A percentile compares a stretch with the other conserved stretches of the same genome.
Conservation (phyloP, 1,284 basidiomycete species). For the Anthracocystis setariae region DNA sequence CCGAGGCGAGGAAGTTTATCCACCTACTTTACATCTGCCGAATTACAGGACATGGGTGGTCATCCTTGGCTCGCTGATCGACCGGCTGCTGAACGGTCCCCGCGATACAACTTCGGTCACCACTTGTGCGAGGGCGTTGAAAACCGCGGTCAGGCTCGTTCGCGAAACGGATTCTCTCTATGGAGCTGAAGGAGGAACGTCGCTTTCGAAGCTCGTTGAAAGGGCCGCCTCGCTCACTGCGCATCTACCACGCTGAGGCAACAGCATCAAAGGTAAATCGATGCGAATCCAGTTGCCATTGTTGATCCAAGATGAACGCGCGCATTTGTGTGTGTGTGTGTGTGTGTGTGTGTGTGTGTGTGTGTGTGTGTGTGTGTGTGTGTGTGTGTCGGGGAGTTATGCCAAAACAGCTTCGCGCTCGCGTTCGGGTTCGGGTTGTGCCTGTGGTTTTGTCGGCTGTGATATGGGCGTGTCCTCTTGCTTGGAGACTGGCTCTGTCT, state of each 20-base stretch:
- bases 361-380: too few species aligned
- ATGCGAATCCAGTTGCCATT: not conserved
- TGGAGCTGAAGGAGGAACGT: conserved; percentile 29
- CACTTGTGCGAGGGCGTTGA: conserved; percentile 16
- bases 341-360: too few species aligned
- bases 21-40: conserved; percentile 11
- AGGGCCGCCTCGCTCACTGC: conserved; percentile 25
- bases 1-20: conserved; percentile 2
- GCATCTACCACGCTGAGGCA: conserved; percentile 5
- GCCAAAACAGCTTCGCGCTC: conserved; percentile 34
- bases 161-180: conserved; percentile 30
- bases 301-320: not conserved
- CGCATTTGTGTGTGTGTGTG: not conserved
- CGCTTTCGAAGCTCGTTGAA: conserved; percentile 24
- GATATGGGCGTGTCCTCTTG: conserved; percentile 16
- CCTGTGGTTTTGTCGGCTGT: conserved; percentile 15
- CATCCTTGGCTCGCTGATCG: conserved; percentile 35
- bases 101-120: conserved; percentile 5
- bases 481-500: conserved; percentile 35
- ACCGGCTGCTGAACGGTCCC: conserved; percentile 30
- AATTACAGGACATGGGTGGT: conserved; percentile 26
- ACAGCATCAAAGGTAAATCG: not conserved
- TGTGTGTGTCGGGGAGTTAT: conserved; percentile 4
- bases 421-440: not conserved
- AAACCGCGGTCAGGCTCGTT: conserved; percentile 23